These are phyloP conservation scores for Vitis rotundifolia DNA, from an alignment of 164 flowering plant genomes.

Conservation along the genomic window DNA sequence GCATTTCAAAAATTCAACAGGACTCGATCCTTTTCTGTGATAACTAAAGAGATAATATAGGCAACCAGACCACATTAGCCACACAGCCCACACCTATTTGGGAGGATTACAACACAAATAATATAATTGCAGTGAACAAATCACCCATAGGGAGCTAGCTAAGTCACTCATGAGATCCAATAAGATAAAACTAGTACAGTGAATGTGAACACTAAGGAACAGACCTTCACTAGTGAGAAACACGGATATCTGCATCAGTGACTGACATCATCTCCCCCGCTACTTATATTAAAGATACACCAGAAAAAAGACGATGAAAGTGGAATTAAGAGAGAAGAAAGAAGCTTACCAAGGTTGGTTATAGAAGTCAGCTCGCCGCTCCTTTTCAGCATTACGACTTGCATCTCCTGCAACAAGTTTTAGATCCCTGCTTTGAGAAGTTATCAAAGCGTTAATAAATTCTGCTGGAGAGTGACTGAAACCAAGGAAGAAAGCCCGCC, in stretches of 20 bases:
- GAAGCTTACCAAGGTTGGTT: conserved; percentile 74
- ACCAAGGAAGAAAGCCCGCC: conserved; percentile 83
- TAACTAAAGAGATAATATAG: too few relatives aligned
- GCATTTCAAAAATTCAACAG: too few relatives aligned
- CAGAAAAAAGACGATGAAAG: not conserved
- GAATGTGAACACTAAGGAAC: too few relatives aligned
- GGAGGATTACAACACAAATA: not conserved
- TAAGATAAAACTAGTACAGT: too few relatives aligned
- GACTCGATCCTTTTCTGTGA: too few relatives aligned
- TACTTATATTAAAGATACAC: not conserved
- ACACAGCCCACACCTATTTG: not conserved
- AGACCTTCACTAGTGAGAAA: too few relatives aligned
- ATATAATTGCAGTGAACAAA: not conserved
- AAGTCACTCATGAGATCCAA: not conserved
- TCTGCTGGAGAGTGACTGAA: conserved; percentile 96
- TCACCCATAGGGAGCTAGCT: not conserved
- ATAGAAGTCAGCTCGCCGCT: conserved; percentile 69
- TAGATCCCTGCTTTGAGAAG: conserved; percentile 82
- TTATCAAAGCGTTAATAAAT: conserved; percentile 73
- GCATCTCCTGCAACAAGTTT: conserved; percentile 82
- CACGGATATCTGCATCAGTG: not conserved
- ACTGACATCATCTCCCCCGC: not conserved
- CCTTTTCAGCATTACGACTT: conserved; percentile 62
- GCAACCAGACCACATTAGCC: too few relatives aligned
- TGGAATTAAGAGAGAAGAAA: not conserved